phyloP scores from a whole-genome alignment of 2,329 filamentous ascomycete genomes.

The Dothiorella sarmentorum region DNA sequence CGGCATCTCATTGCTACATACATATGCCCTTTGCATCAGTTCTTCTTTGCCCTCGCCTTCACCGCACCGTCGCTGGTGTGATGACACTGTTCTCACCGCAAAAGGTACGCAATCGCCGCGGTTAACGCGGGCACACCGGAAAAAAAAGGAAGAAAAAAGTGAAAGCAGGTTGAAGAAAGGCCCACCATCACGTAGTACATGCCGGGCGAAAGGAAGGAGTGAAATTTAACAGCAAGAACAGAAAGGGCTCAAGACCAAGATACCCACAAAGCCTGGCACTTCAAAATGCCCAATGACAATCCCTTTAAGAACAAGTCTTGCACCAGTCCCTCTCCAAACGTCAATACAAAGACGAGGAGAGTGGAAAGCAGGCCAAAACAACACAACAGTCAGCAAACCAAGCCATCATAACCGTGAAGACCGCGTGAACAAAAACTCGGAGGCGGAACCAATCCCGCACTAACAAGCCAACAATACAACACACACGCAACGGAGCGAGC shows the following conservation, averaged over 20 bases:
- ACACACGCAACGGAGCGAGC: too few species aligned
- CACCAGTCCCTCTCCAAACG: not conserved
- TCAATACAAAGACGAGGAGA: not conserved
- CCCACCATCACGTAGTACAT: too few species aligned
- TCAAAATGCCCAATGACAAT: not conserved
- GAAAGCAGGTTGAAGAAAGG: too few species aligned
- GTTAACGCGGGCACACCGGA: not conserved
- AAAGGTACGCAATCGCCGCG: not conserved
- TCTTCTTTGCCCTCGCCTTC: not conserved
- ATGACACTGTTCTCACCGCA: not conserved
- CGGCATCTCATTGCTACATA: not conserved
- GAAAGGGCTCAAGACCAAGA: not conserved
- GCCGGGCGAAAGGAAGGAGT: not conserved
- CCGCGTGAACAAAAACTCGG: too few species aligned
- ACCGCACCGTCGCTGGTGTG: not conserved
- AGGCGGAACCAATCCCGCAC: too few species aligned
- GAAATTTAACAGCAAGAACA: not conserved
- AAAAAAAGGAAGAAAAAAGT: not conserved
- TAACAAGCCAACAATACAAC: not conserved
- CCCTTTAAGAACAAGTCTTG: not conserved
- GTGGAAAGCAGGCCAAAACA: not conserved
- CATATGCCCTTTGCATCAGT: not conserved
- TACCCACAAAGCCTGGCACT: not conserved
- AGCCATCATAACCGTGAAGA: too few species aligned
- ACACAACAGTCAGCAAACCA: not conserved